Conservation (phyloP, 495 filamentous ascomycete genomes). For the Penicillium macrosclerotiorum region DNA sequence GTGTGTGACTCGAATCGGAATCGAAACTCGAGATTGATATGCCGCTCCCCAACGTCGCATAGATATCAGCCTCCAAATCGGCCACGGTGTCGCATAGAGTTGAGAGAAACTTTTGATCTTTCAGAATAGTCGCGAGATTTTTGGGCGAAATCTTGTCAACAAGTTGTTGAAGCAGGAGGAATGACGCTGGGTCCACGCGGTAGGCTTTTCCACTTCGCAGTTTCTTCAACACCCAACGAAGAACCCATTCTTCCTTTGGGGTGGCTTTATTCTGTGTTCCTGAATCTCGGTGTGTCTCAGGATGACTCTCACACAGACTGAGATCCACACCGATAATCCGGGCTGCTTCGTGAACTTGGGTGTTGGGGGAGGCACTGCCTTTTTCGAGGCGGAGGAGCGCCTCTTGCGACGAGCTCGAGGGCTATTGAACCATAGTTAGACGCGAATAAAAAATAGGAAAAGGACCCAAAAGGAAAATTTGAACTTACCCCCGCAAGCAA, state of each 20-base stretch:
- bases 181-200: constrained; percentile 44
- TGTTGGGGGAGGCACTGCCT: constrained; percentile 39
- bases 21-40: constrained; percentile 23
- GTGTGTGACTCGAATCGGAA: constrained; percentile 40
- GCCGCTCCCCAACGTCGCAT: constrained; percentile 28
- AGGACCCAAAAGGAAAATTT: background rate
- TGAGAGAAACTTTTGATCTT: constrained; percentile 48
- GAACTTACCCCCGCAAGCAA: constrained; percentile 40
- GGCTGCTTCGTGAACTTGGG: constrained; percentile 45
- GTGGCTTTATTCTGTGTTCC: constrained; percentile 25
- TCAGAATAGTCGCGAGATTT: constrained; percentile 48
- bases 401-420: constrained; percentile 45
- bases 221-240: constrained; percentile 67
- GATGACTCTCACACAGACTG: constrained; percentile 34
- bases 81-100: constrained; percentile 40
- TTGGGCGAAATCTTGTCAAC: constrained; percentile 43
- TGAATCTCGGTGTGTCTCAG: constrained; percentile 30
- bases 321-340: constrained; percentile 49
- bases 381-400: constrained; percentile 53
- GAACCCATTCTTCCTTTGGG: constrained; percentile 63
- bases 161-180: constrained; percentile 48
- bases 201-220: constrained; percentile 45
- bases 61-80: constrained; percentile 39
- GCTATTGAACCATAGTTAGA: constrained; percentile 29
- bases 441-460: background rate